phyloP scores from a whole-genome alignment of 2,329 filamentous ascomycete genomes.

The Sarocladium kiliense region DNA sequence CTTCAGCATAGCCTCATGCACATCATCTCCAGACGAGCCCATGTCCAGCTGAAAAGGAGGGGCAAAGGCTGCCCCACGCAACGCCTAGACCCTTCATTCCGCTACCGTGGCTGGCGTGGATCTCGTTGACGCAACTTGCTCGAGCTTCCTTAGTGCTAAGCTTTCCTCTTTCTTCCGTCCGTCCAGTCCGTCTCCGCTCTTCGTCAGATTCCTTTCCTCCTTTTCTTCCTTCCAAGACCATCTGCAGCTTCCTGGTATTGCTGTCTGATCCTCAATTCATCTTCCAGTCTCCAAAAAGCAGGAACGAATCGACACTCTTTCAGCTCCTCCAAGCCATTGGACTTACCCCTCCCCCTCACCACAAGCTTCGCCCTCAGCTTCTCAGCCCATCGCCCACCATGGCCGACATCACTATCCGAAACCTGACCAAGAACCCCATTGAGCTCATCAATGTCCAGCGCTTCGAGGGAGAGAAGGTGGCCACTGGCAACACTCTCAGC shows the following conservation, averaged over 20 bases:
- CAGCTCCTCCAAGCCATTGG: background rate
- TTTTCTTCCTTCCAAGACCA: background rate
- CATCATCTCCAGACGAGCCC: background rate
- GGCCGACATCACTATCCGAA: slow-evolving; percentile 67
- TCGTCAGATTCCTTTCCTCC: background rate
- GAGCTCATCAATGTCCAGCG: slow-evolving; percentile 69
- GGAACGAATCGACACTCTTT: too few relatives aligned
- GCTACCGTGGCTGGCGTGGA: background rate
- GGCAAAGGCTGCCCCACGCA: background rate
- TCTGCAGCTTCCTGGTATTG: background rate
- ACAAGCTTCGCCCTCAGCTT: background rate
- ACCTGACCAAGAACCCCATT: slow-evolving; percentile 70
- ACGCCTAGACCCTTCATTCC: background rate
- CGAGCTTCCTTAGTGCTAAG: background rate
- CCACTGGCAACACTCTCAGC: slow-evolving; percentile 36
- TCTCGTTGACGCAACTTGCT: background rate
- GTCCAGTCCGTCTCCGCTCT: background rate
- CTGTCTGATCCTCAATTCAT: too few relatives aligned
- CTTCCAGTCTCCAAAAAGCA: too few relatives aligned
- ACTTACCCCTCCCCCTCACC: background rate
- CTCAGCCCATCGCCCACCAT: slow-evolving; percentile 24
- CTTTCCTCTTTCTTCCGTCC: background rate
- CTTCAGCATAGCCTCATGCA: background rate
- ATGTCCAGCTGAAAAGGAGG: background rate
- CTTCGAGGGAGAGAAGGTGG: slow-evolving; percentile 50